Conservation (phyloP, 2,329 filamentous ascomycete genomes). For the Cladosporium austrohemisphaericum region DNA sequence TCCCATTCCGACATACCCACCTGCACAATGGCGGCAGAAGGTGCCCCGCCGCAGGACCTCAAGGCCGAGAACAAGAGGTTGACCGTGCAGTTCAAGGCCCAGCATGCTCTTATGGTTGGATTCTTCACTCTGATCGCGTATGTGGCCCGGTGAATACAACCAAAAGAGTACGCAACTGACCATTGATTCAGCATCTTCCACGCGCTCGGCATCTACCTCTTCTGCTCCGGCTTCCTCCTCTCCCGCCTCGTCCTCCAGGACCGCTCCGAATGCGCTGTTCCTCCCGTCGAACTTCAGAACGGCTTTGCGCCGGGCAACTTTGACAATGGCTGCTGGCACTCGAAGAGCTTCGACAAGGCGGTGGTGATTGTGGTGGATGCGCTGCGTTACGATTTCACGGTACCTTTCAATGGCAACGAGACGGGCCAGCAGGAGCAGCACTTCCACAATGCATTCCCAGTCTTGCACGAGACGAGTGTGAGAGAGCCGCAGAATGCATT, state of each 20-base stretch:
- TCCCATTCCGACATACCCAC: not conserved
- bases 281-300: conserved; percentile 54
- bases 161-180: conserved; percentile 17
- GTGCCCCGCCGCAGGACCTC: conserved; percentile 19
- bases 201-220: conserved; percentile 77
- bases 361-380: conserved; percentile 90
- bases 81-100: conserved; percentile 50
- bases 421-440: conserved; percentile 51
- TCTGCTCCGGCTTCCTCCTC: conserved; percentile 90
- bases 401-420: conserved; percentile 62
- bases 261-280: conserved; percentile 70
- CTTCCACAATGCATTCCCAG: conserved; percentile 84
- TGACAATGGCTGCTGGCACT: conserved; percentile 85
- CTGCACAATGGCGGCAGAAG: conserved; percentile 12
- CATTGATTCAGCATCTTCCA: conserved; percentile 59
- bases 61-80: conserved; percentile 38
- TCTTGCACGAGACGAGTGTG: conserved; percentile 78
- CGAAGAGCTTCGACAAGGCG: conserved; percentile 86
- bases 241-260: conserved; percentile 78
- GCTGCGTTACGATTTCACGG: conserved; percentile 91
- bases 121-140: conserved; percentile 68
- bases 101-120: conserved; percentile 51
- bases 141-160: not conserved
- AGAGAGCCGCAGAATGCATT: conserved; percentile 77
- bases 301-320: conserved; percentile 41